Conservation (phyloP, 371 early-diverging fungal species). For the Syncephalastrum contaminatum region DNA sequence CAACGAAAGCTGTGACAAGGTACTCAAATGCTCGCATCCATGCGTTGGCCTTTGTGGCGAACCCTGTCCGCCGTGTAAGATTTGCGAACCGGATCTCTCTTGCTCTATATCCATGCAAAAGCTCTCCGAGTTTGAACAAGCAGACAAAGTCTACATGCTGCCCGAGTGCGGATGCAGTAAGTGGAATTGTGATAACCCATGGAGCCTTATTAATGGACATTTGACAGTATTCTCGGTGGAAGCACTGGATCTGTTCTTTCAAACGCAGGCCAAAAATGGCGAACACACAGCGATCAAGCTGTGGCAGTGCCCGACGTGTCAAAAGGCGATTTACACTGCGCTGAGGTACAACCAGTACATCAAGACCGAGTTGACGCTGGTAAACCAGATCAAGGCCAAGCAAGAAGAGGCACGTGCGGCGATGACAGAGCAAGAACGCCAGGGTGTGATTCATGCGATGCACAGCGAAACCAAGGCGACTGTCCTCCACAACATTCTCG, state of each 20-base stretch:
- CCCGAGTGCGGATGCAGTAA: conserved; percentile 55
- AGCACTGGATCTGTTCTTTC: conserved; percentile 39
- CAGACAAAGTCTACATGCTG: conserved; percentile 34
- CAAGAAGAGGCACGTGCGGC: conserved; percentile 27
- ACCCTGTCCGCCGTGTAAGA: conserved; percentile 41
- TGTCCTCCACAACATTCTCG: conserved; percentile 36
- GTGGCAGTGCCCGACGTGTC: conserved; percentile 51
- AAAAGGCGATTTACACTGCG: conserved; percentile 39
- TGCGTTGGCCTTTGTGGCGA: conserved; percentile 52
- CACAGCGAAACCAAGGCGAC: conserved; percentile 31
- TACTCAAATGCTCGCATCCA: conserved; percentile 36
- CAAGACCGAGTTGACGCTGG: conserved; percentile 40
- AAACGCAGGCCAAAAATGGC: conserved; percentile 38
- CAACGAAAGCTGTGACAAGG: conserved; percentile 25
- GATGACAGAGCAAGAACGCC: conserved; percentile 27
- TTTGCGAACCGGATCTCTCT: conserved; percentile 22
- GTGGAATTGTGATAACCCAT: conserved; percentile 2
- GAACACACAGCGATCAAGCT: conserved; percentile 47
- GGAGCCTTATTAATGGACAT: not conserved
- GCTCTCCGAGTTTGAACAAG: conserved; percentile 35
- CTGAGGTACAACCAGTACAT: conserved; percentile 40
- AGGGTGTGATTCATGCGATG: conserved; percentile 46
- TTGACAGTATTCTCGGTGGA: conserved; percentile 40
- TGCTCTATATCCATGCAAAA: conserved; percentile 39
- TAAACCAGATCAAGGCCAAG: conserved; percentile 40